Evolutionary conservation across 306 rosid genomes (phyloP).

Genomic region (Trichosanthes cucumerina): DNA sequence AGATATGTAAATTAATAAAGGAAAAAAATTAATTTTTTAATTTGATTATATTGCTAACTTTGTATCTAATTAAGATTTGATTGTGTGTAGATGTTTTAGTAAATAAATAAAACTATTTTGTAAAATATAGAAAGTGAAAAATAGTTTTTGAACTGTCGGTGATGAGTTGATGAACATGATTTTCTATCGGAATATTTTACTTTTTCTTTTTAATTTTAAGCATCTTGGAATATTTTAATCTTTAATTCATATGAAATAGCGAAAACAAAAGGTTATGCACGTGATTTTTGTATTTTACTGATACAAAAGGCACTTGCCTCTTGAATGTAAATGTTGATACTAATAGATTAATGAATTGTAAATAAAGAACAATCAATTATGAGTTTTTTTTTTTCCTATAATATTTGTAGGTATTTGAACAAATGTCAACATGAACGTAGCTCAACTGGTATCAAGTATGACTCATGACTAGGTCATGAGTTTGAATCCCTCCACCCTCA

Average conservation of each 20-base stretch:
- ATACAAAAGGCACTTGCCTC: background rate
- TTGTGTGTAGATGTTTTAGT: background rate
- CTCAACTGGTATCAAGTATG: no score
- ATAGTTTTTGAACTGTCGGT: background rate
- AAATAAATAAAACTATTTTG: background rate
- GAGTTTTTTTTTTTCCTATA: no score
- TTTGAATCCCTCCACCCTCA: no score
- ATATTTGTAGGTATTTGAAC: no score
- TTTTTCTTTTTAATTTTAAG: background rate
- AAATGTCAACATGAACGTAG: no score
- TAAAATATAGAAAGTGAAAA: background rate
- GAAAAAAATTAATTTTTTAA: background rate
- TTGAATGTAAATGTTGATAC: background rate
- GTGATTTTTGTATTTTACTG: background rate
- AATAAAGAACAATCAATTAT: no score
- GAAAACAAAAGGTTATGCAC: background rate
- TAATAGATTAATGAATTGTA: no score
- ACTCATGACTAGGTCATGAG: no score
- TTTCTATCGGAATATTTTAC: background rate
- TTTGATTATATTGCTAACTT: background rate
- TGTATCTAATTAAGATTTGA: background rate
- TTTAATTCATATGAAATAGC: background rate
- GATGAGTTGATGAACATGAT: background rate
- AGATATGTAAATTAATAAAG: background rate
- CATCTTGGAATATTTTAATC: background rate